A percentile compares a stretch with the other conserved stretches of the same genome.
phyloP scores from a whole-genome alignment of 2,329 filamentous ascomycete species.

The Monosporascus sp. region DNA sequence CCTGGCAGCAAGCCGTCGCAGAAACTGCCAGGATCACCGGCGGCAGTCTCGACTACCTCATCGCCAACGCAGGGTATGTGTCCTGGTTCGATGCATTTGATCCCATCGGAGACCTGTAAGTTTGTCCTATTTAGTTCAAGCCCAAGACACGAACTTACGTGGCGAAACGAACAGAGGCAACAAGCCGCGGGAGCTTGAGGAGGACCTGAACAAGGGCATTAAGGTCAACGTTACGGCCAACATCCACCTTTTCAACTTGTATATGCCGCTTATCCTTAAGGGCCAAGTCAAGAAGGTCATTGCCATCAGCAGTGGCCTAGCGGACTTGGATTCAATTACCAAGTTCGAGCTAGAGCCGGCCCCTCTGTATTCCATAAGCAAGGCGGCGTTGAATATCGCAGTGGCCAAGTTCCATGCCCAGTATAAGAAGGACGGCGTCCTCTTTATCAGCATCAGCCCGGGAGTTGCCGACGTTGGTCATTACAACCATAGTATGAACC shows the following conservation, averaged over 20 bases:
- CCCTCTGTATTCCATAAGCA: conserved; percentile 41
- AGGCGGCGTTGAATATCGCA: conserved; percentile 19
- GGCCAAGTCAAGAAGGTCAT: conserved; percentile 50
- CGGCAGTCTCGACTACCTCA: conserved; percentile 44
- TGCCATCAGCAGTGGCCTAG: conserved; percentile 41
- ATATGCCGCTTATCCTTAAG: conserved; percentile 46
- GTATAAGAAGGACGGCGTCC: conserved; percentile 37
- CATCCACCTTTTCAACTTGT: conserved; percentile 47
- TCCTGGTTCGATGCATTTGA: conserved; percentile 12
- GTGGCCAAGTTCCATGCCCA: conserved; percentile 36
- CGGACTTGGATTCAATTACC: conserved; percentile 32
- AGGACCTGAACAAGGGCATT: conserved; percentile 30
- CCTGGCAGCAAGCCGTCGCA: conserved; percentile 13
- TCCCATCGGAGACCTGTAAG: conserved; percentile 33
- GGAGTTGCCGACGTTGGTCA: conserved; percentile 36
- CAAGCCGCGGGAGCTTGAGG: conserved; percentile 28
- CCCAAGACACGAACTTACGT: neutral
- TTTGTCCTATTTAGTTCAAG: neutral
- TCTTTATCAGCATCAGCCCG: conserved; percentile 39
- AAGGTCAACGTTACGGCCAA: conserved; percentile 46
- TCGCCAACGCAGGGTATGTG: conserved; percentile 42
- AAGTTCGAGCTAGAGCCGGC: conserved; percentile 37
- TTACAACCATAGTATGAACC: conserved; percentile 3
- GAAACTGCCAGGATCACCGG: conserved; percentile 25
- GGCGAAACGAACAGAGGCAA: conserved; percentile 16